A percentile compares a stretch with the other conserved stretches of the same genome.
These are phyloP conservation scores for Macrophomina phaseolina DNA, from an alignment of 2,329 filamentous ascomycete genomes.

Conservation along the genomic window DNA sequence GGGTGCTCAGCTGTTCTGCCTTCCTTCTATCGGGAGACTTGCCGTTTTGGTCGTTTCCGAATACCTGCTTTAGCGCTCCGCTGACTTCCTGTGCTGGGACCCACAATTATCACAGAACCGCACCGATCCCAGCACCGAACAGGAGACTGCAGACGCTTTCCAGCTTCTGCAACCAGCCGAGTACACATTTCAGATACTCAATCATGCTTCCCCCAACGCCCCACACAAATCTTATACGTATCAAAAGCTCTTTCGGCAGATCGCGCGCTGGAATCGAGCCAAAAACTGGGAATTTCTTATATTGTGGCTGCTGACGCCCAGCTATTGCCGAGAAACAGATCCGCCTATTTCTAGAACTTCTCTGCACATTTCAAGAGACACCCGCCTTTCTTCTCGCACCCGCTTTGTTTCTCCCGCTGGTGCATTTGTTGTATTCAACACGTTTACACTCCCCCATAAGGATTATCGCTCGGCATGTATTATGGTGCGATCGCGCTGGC, in stretches of 20 bases:
- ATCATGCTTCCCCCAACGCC: background rate
- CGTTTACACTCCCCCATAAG: background rate
- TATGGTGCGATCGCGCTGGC: background rate
- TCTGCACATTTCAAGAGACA: background rate
- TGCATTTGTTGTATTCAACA: background rate
- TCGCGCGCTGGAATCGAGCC: background rate
- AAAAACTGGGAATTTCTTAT: background rate
- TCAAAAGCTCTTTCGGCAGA: background rate
- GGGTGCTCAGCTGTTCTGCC: background rate
- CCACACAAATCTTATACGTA: background rate
- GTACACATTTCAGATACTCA: background rate
- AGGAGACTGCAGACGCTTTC: background rate
- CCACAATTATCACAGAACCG: background rate
- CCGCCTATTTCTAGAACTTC: background rate
- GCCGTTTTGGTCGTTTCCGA: background rate
- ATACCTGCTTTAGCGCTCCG: background rate
- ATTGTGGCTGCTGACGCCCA: slow-evolving; percentile 6
- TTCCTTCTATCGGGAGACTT: background rate
- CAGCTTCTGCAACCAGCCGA: background rate
- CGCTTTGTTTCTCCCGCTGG: background rate
- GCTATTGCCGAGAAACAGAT: background rate
- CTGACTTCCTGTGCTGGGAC: background rate
- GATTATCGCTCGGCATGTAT: background rate
- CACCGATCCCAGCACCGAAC: background rate
- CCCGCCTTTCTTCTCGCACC: background rate